Evolutionary conservation across 495 filamentous ascomycete species (phyloP), one percentile per base, ranked within the genome.

Genomic region (Podospora sp.): DNA sequence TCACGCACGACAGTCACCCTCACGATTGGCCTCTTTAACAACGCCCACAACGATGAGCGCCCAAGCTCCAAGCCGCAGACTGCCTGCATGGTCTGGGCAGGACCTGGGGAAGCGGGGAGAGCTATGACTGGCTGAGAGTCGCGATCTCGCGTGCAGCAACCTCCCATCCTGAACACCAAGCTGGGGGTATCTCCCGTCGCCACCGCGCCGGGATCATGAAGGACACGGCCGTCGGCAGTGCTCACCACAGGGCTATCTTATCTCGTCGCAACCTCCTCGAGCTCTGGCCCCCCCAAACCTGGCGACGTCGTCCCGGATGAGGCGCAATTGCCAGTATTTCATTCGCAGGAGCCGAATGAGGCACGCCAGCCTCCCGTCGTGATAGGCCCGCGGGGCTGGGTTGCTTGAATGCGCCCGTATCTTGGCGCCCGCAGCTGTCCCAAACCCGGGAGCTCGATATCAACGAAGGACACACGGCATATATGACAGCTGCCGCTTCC

Each of bases 221-320:
- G 40, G 40, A 27, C 51, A 27, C 18, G 35, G 65, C 68, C 60
- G 56, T 62, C 70, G 65, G 68, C 70, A 65, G 64, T 25, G 58
- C 56, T 68, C 20, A 27, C 21, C 50, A 58, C 63, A 52, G 67
- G 63, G 67, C 68, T 70, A 70, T 70, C 68, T 70, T 70, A 70
- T 70, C 68, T 63, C 21, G 40, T 24, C 27, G 25, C 26, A 55
- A 14, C 58, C 60, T 36, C 29, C 14, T 36, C 29, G 27, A 40
- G n/a, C n/a, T 33, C 25, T 7, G 27, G 27, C 33, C 26, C 52
- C 51, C 67, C 22, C 55, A 25, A 33, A n/a, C n/a, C n/a, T n/a
- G n/a, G n/a, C 26, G 8, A 1, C 26, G 56, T 12, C 16, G 46
- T 20, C 16, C 46, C 56, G 40, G 24, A 59, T 11, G 58, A 62